These are phyloP conservation scores for Aspergillus sp. DNA, from an alignment of 2,329 filamentous ascomycete species.

Conservation along the genomic window DNA sequence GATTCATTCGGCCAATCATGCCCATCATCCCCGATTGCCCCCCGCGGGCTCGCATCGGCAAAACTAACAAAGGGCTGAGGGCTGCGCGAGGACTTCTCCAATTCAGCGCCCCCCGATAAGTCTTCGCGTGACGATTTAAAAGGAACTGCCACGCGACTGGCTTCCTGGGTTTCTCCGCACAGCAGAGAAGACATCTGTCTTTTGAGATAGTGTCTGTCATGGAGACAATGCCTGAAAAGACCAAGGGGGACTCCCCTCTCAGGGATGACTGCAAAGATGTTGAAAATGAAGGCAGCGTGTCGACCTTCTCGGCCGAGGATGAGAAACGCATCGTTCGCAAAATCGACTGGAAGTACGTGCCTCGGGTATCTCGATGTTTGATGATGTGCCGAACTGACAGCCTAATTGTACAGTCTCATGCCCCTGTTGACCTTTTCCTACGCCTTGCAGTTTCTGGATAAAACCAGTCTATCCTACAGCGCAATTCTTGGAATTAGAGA, in stretches of 20 bases:
- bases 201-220: too few relatives aligned
- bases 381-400: neutral
- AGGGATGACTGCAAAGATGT: neutral
- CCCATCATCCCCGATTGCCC: too few relatives aligned
- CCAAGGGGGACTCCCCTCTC: neutral
- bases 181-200: too few relatives aligned
- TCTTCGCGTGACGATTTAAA: too few relatives aligned
- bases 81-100: too few relatives aligned
- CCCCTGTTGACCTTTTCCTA: constrained; percentile 19
- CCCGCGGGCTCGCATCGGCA: too few relatives aligned
- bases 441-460: constrained; percentile 31
- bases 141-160: too few relatives aligned
- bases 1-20: too few relatives aligned
- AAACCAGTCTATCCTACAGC: constrained; percentile 17
- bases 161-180: too few relatives aligned
- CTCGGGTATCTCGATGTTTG: neutral
- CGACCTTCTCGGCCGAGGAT: constrained; percentile 2
- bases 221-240: neutral
- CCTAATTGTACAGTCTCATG: constrained; percentile 14
- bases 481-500: constrained; percentile 14
- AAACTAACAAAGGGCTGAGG: too few relatives aligned
- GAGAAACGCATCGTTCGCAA: constrained; percentile 16
- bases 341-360: constrained; percentile 12
- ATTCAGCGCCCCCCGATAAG: too few relatives aligned
- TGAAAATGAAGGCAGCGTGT: neutral